Base-by-base conservation (phyloP, 805 yeast genomes). In the Starmerella kuoi region DNA sequence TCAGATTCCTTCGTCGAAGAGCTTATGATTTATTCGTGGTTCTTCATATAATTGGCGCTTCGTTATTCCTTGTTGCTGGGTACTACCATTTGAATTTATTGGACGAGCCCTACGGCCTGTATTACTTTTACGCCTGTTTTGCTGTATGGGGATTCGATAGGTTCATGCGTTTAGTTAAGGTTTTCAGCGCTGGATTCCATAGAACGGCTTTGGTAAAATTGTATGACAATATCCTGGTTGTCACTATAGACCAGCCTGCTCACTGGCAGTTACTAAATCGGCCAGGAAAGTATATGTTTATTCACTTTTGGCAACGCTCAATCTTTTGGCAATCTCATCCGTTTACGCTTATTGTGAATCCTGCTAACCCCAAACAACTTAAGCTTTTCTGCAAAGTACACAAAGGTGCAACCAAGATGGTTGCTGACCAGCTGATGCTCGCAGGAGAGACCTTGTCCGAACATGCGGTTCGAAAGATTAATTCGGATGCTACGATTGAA, bases 261-360 rank as follows among this genome's bases (percentile, higher is more conserved):
- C 55, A 53, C 40, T 72, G 77, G 68, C 63, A 62, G 31, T 61
- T 69, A 17, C 60, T 54, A 21, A 17, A 24, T 15, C 17, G 40
- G 43, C 78, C 85, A 2, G 80, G 83, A 23, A 64, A 70, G 14
- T 74, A 62, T 56, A 74, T 69, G 1, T 79, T 65, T 52, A 59
- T 82, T 28, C 70, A 77, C 42, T 47, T 55, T 59, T 48, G 77
- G 44, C 62, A 71, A 34, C 65, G 70, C 17, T 55, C 61, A 2
- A 60, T 67, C 30, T 74, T 77, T 57, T 77, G 78, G 76, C 84
- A 79, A 56, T 72, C 79, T 4, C 86, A 80, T 57, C 88, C 88
- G 3, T 79, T 82, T 60, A 77, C 87, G 1, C 40, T 61, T 11
- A 32, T 46, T 20, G 35, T 35, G 4, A 37, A 25, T 12, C 33